Conservation (phyloP, 1,139 yeast species). For the Sugiyamaella xylanicola region DNA sequence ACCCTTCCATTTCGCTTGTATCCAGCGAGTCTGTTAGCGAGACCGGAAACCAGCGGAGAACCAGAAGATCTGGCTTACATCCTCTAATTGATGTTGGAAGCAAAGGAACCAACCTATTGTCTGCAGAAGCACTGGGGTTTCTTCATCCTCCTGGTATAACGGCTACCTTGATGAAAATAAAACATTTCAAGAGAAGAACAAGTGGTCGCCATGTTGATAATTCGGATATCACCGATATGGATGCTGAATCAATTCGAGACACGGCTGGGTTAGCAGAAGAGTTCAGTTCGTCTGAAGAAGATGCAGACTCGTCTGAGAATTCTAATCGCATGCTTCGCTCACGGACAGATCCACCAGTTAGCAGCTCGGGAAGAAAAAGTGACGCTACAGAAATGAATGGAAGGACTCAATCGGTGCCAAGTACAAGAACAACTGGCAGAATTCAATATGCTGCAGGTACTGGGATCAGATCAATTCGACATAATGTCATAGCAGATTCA, state of each 20-base stretch:
- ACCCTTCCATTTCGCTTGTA: too few relatives aligned
- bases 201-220: background rate
- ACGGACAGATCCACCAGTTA: background rate
- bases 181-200: background rate
- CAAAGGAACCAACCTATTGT: background rate
- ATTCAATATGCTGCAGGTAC: too few relatives aligned
- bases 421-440: background rate
- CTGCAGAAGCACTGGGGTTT: conserved; percentile 13
- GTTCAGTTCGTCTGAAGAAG: too few relatives aligned
- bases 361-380: background rate
- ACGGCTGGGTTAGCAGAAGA: too few relatives aligned
- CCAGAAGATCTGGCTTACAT: conserved; percentile 9
- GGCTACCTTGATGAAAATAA: conserved; percentile 6
- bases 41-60: background rate
- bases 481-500: too few relatives aligned
- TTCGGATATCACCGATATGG: too few relatives aligned
- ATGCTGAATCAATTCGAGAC: too few relatives aligned
- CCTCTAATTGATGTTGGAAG: background rate
- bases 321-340: background rate
- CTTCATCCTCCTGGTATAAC: conserved; percentile 13
- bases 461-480: too few relatives aligned
- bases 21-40: too few relatives aligned
- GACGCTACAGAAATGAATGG: background rate
- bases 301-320: background rate
- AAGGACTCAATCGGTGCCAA: background rate